Conservation (phyloP, 352 stramenopile species). For the Achlya hypogyna region DNA sequence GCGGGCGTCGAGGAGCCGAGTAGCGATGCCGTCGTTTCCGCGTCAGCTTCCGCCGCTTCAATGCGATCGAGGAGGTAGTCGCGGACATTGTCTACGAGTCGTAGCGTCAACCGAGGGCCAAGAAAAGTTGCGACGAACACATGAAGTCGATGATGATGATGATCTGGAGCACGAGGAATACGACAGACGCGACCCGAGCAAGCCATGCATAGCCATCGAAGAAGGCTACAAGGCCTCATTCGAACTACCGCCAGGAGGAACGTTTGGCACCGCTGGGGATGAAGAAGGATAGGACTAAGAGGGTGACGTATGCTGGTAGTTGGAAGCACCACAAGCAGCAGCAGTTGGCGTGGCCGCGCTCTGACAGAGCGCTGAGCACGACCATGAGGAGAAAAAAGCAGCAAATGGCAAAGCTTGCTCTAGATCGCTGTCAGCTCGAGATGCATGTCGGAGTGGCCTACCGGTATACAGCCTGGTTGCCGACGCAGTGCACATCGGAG, state of each 20-base stretch:
- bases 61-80: conserved; percentile 67
- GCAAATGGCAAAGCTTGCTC: conserved; percentile 60
- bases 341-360: conserved; percentile 42
- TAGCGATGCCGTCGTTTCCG: conserved; percentile 41
- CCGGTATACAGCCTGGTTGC: conserved; percentile 70
- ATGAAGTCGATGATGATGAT: conserved; percentile 72
- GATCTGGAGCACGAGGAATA: conserved; percentile 71
- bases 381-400: conserved; percentile 54
- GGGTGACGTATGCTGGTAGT: conserved; percentile 42
- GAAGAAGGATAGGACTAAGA: conserved; percentile 50
- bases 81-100: conserved; percentile 43
- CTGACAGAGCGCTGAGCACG: conserved; percentile 39
- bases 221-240: conserved; percentile 29
- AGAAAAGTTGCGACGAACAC: conserved; percentile 26
- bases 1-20: conserved; percentile 28
- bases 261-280: conserved; percentile 41
- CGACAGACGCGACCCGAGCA: conserved; percentile 42
- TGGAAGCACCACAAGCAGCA: conserved; percentile 63
- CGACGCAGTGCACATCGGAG: conserved; percentile 39
- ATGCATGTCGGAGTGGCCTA: conserved; percentile 46
- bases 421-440: conserved; percentile 34
- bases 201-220: conserved; percentile 58
- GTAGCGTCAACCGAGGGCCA: not conserved
- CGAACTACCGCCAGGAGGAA: not conserved
- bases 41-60: conserved; percentile 43